Conservation (phyloP, 225 moss, liverwort and hornwort species). For the Polytrichum commune region DNA sequence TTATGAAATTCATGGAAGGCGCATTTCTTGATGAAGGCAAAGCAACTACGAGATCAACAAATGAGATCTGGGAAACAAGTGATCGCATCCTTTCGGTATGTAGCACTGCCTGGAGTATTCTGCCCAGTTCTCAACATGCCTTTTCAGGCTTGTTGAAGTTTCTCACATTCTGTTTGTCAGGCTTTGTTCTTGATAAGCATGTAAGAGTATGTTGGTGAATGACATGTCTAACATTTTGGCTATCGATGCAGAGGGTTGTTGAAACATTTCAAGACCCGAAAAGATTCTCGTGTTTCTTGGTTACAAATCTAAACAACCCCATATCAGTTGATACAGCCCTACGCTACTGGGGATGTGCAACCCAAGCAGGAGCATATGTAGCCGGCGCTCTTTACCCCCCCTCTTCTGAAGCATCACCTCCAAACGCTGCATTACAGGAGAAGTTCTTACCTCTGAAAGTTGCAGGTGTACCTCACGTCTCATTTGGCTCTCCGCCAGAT, state of each 20-base stretch:
- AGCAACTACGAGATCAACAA: slow-evolving; percentile 58
- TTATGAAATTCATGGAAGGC: slow-evolving; percentile 63
- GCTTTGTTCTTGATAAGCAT: no score
- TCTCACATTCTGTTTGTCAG: no score
- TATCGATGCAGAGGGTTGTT: slow-evolving; percentile 52
- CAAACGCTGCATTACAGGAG: slow-evolving; percentile 30
- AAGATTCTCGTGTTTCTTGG: slow-evolving; percentile 77
- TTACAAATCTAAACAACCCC: slow-evolving; percentile 57
- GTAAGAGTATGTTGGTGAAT: background rate
- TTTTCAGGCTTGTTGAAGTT: no score
- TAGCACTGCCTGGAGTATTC: slow-evolving; percentile 4
- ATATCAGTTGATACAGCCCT: slow-evolving; percentile 74
- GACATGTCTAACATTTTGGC: background rate
- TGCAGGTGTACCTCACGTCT: slow-evolving; percentile 49
- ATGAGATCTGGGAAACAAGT: slow-evolving; percentile 79
- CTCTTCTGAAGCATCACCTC: slow-evolving; percentile 21
- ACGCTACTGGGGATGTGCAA: slow-evolving; percentile 96
- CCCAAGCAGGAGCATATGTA: slow-evolving; percentile 79
- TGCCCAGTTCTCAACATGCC: background rate
- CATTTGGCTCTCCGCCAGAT: slow-evolving; percentile 48
- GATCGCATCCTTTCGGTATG: slow-evolving; percentile 64
- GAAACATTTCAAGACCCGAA: slow-evolving; percentile 69
- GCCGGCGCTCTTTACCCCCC: slow-evolving; percentile 58
- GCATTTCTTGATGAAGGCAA: slow-evolving; percentile 62
- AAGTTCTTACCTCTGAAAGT: slow-evolving; percentile 58